Percentiles rank a stretch among this genome's conserved stretches.
These are phyloP conservation scores for Colletotrichum sp. DNA, from an alignment of 2,329 filamentous ascomycete species.

Conservation along the genomic window DNA sequence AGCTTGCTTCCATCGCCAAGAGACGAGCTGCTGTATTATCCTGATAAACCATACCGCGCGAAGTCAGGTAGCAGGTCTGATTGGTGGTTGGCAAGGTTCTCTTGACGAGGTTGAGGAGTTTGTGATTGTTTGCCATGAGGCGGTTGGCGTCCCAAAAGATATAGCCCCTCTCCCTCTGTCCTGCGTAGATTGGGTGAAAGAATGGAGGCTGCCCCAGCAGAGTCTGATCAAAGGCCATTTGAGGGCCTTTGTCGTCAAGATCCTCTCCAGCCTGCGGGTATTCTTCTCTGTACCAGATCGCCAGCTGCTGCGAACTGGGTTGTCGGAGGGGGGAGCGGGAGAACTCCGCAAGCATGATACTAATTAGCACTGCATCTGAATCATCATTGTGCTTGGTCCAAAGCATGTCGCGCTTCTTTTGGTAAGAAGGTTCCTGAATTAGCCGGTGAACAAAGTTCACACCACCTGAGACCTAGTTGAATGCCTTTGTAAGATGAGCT, in stretches of 20 bases:
- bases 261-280: neutral
- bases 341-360: neutral
- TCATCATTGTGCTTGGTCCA: neutral
- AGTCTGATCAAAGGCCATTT: neutral
- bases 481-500: neutral
- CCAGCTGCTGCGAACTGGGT: neutral
- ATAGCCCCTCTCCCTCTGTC: neutral
- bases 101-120: neutral
- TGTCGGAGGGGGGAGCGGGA: neutral
- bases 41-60: rapidly evolving
- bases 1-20: neutral
- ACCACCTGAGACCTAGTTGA: neutral
- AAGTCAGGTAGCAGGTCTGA: neutral
- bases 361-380: rapidly evolving
- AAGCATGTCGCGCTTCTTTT: neutral
- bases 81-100: neutral
- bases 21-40: neutral
- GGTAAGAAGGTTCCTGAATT: neutral
- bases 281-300: rapidly evolving
- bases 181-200: neutral
- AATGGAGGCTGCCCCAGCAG: neutral
- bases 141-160: neutral
- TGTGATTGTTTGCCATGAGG: neutral
- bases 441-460: neutral
- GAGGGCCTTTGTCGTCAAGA: neutral